These are phyloP conservation scores for Fraxinus paxiana DNA, from an alignment of 305 asterid genomes.

Conservation along the genomic window DNA sequence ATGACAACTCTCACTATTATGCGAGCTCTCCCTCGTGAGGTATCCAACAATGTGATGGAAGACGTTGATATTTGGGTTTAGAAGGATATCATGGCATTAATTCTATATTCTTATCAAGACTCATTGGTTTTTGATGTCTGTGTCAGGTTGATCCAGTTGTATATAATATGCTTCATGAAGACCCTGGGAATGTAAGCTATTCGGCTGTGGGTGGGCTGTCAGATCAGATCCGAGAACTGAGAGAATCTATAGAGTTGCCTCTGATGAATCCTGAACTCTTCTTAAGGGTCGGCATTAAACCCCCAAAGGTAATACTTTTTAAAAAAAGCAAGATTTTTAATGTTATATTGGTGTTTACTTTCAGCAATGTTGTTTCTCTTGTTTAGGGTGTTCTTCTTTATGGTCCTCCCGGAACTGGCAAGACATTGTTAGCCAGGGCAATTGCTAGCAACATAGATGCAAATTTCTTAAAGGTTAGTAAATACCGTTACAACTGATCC, in stretches of 20 bases:
- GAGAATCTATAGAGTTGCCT: conserved; percentile 92
- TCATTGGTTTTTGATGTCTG: conserved; percentile 8
- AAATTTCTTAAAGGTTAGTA: conserved; percentile 74
- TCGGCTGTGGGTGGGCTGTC: conserved; percentile 97
- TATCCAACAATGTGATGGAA: conserved; percentile 26
- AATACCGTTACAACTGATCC: not conserved
- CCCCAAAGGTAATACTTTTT: conserved; percentile 65
- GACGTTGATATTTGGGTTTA: not conserved
- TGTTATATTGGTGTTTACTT: conserved; percentile 6
- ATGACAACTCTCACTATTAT: conserved; percentile 96
- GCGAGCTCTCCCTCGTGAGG: conserved; percentile 99
- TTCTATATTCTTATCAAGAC: not conserved
- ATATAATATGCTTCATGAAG: conserved; percentile 89
- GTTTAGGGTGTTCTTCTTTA: conserved; percentile 91
- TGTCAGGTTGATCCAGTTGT: conserved; percentile 95
- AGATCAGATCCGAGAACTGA: conserved; percentile 89
- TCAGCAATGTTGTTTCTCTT: conserved; percentile 14
- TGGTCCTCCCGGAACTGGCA: conserved; percentile 99
- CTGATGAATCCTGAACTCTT: conserved; percentile 96
- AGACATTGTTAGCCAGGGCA: conserved; percentile 94
- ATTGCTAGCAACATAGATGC: conserved; percentile 97
- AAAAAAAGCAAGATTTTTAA: not conserved
- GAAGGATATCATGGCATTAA: conserved; percentile 12
- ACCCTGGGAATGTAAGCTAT: conserved; percentile 94
- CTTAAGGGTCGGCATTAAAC: conserved; percentile 87